Percentiles rank a stretch among this genome's conserved stretches.
Conservation (phyloP, 768 basidiomycete species). For the Roridomyces roridus region DNA sequence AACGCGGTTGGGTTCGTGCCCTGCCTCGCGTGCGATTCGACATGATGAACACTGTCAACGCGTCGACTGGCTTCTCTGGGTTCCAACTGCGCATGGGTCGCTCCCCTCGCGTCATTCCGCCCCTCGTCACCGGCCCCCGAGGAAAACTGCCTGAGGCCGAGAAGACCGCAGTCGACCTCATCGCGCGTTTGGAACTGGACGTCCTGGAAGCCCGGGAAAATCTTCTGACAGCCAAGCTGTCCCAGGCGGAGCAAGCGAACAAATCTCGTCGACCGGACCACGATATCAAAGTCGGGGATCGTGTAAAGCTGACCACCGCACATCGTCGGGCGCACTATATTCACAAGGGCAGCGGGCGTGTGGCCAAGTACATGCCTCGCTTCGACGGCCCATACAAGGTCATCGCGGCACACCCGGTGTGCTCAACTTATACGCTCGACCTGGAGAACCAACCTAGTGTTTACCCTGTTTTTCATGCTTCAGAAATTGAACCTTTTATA, state of each 20-base stretch:
- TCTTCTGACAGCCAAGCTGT: conserved; percentile 29
- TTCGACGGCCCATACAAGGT: conserved; percentile 39
- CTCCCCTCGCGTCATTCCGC: conserved; percentile 30
- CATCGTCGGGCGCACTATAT: conserved; percentile 33
- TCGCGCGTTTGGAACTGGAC: conserved; percentile 15
- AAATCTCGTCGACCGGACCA: conserved; percentile 20
- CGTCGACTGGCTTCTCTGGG: conserved; percentile 35
- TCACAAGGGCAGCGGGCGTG: conserved; percentile 23
- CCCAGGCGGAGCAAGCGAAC: conserved; percentile 31
- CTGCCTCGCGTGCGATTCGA: conserved; percentile 35
- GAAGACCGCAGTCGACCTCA: conserved; percentile 18
- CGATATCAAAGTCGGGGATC: conserved; percentile 30
- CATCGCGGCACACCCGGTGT: not conserved
- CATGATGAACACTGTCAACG: conserved; percentile 38
- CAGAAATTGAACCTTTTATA: conserved; percentile 28
- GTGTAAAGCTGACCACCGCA: conserved; percentile 34
- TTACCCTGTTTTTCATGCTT: conserved; percentile 41
- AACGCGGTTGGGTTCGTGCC: conserved; percentile 35
- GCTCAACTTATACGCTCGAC: conserved; percentile 30
- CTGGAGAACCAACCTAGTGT: conserved; percentile 26
- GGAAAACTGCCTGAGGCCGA: conserved; percentile 1
- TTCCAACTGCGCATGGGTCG: conserved; percentile 37
- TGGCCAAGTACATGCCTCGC: conserved; percentile 44
- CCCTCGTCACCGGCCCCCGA: conserved; percentile 18
- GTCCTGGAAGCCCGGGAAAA: conserved; percentile 33